Evolutionary conservation across 176 grass and related monocot genomes (phyloP), one percentile per base, ranked within the genome.

Genomic region (Canna indica): DNA sequence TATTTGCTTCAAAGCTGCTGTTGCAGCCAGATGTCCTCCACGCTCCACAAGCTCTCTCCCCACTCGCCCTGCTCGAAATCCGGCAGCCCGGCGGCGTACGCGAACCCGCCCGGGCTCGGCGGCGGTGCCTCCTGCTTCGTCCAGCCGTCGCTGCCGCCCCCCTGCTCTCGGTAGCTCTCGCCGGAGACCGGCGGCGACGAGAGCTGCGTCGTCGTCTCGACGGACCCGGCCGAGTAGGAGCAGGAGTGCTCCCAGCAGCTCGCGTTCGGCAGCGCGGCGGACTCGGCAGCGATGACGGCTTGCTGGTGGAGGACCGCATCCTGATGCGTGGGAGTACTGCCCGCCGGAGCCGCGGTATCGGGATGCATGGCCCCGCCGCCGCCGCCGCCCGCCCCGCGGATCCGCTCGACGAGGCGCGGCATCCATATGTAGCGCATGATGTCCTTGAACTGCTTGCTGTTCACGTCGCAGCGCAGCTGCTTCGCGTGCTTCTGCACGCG

Each of bases 401-500:
- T 69, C 28, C 67, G 44, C 44, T 69, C 41, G 24, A 69, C 4
- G 67, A 69, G 67, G 27, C 34, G 67, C 39, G 67, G 67, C 41
- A 69, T 69, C 67, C 26, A 69, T 18, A 69, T 13, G 67, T 47
- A 36, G 24, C 67, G 67, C 67, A 69, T 47, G 39, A 69, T 28
- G 39, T 69, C 39, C 28, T 69, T 47, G 67, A 69, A 69, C 67
- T 47, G 67, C 67, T 69, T 47, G 67, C 67, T 69, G 41, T 69
- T 47, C 7, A 47, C 67, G 67, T 69, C 67, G 67, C 67, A 69
- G 12, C 28, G 16, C 36, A 69, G 66, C n/a, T 46, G 66, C 66
- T 69, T 69, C 42, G 66, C 66, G 42, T 69, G 66, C 42, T 47
- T 69, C 42, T 69, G 66, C 66, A 69, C 66, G 17, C 66, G 41